These are phyloP conservation scores for Backusella sp. DNA, from an alignment of 192 early-diverging fungal species.

Conservation along the genomic window DNA sequence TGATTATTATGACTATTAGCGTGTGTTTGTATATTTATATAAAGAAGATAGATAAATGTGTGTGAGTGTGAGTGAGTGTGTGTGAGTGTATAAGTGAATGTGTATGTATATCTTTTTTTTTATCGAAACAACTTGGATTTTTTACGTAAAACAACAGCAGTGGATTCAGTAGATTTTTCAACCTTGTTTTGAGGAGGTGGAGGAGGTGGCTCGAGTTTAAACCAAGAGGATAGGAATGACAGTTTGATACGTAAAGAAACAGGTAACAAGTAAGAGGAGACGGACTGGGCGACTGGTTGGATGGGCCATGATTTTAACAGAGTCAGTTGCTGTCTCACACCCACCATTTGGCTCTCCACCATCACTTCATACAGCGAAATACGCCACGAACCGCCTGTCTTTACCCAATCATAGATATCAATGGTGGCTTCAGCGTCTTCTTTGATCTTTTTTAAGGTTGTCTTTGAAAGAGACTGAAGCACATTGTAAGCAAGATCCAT, in stretches of 20 bases:
- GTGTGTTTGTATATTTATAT: not conserved
- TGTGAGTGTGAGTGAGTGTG: not conserved
- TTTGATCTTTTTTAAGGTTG: not conserved
- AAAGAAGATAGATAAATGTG: not conserved
- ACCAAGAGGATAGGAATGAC: constrained; percentile 14
- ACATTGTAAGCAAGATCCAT: constrained; percentile 36
- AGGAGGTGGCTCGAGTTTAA: not conserved
- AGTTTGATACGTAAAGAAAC: constrained; percentile 21
- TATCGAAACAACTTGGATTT: not conserved
- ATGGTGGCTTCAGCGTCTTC: constrained; percentile 24
- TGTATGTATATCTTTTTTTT: not conserved
- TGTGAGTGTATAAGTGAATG: not conserved
- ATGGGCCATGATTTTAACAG: constrained; percentile 27
- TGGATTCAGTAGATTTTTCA: not conserved
- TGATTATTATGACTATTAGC: not conserved
- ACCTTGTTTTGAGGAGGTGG: not conserved
- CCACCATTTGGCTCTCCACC: constrained; percentile 33
- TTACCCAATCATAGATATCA: constrained; percentile 22
- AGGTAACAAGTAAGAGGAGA: constrained; percentile 11
- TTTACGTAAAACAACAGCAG: constrained; percentile 9
- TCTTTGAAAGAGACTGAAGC: constrained; percentile 10
- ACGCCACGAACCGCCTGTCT: constrained; percentile 22
- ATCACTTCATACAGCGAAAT: constrained; percentile 35
- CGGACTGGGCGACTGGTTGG: not conserved
- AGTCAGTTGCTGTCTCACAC: constrained; percentile 31